These are phyloP conservation scores for Coriolopsis trogii DNA, from an alignment of 1,284 basidiomycete genomes.

Conservation along the genomic window DNA sequence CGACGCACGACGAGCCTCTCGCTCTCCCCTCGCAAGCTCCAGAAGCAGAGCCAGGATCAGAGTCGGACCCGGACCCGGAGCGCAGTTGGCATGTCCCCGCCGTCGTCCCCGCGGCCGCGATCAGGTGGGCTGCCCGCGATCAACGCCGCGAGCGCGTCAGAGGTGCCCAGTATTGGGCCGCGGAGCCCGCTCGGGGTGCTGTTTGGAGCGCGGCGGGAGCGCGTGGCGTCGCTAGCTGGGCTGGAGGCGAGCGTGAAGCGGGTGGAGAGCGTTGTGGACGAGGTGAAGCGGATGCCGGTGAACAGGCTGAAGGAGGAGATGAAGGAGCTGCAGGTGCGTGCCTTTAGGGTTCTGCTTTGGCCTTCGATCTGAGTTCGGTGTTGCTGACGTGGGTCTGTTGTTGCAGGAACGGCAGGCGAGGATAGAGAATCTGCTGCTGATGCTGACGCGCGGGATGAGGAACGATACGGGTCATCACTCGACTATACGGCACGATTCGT, in stretches of 20 bases:
- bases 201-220: conserved; percentile 38
- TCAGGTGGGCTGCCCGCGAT: conserved; percentile 29
- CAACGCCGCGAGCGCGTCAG: conserved; percentile 30
- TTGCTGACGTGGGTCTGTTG: background rate
- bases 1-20: conserved; percentile 22
- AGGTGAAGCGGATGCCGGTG: conserved; percentile 63
- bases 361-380: background rate
- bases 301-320: conserved; percentile 72
- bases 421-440: conserved; percentile 69
- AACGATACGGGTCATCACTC: conserved; percentile 38
- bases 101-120: conserved; percentile 23
- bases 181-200: conserved; percentile 58
- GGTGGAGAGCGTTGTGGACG: conserved; percentile 64
- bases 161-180: conserved; percentile 34
- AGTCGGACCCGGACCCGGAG: conserved; percentile 17
- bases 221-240: conserved; percentile 28
- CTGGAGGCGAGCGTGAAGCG: conserved; percentile 50
- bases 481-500: conserved; percentile 35
- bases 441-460: conserved; percentile 48
- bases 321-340: conserved; percentile 73
- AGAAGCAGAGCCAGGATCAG: conserved; percentile 16
- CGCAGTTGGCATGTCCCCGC: conserved; percentile 16
- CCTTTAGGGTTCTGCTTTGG: background rate
- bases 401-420: conserved; percentile 73
- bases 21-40: conserved; percentile 18